phyloP scores from a whole-genome alignment of 2,329 filamentous ascomycete genomes.

The Claviceps sorghi region DNA sequence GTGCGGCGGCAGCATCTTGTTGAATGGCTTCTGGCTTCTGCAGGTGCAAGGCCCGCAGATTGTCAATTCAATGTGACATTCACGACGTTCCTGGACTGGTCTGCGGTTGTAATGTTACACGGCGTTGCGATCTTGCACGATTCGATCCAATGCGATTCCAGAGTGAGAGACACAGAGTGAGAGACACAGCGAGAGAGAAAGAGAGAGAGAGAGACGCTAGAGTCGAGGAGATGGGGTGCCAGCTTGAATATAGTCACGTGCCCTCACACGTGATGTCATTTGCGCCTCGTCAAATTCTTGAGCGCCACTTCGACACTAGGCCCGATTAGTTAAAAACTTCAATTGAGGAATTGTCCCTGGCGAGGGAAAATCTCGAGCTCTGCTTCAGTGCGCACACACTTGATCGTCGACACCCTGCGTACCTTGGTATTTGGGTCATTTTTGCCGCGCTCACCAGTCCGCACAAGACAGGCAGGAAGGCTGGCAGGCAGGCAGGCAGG shows the following conservation, averaged over 20 bases:
- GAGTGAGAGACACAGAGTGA: too few species aligned
- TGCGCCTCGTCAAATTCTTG: neutral
- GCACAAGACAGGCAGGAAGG: neutral
- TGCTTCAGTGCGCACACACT: constrained; percentile 10
- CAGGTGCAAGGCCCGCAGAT: too few species aligned
- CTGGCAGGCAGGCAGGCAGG: neutral
- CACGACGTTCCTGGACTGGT: neutral
- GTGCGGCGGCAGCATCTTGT: neutral
- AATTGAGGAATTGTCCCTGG: constrained; percentile 5
- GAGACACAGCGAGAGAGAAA: too few species aligned
- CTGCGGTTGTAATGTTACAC: too few species aligned
- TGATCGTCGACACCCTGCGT: neutral
- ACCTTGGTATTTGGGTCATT: neutral
- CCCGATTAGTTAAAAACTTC: constrained; percentile 3
- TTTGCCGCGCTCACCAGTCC: neutral
- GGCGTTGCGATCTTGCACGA: too few species aligned
- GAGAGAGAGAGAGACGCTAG: too few species aligned
- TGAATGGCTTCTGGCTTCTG: neutral
- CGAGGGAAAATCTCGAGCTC: constrained; percentile 19
- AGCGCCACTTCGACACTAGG: neutral
- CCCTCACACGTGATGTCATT: neutral
- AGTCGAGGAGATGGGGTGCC: too few species aligned
- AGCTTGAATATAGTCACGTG: neutral
- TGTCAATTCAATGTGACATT: neutral
- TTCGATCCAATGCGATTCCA: too few species aligned